Conservation (phyloP, 768 basidiomycete genomes). For the Macrolepiota albuminosa region DNA sequence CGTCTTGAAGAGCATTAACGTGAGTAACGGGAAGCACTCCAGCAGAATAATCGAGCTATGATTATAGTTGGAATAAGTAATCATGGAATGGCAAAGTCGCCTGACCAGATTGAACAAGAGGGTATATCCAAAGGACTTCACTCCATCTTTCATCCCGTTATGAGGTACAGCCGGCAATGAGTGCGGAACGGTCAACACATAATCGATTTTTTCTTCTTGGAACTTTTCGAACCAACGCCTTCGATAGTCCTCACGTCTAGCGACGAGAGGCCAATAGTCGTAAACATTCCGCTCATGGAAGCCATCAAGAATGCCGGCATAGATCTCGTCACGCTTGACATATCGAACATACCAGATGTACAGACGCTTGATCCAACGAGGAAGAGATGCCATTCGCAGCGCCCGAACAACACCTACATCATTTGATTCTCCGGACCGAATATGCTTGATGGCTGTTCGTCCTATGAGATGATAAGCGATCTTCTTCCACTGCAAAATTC, state of each 20-base stretch:
- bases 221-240: slow-evolving; percentile 37
- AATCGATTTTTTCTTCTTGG: slow-evolving; percentile 45
- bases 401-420: slow-evolving; percentile 21
- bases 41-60: slow-evolving; percentile 44
- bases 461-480: background rate
- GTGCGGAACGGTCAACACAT: slow-evolving; percentile 55
- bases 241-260: slow-evolving; percentile 40
- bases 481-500: background rate
- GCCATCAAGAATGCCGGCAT: slow-evolving; percentile 48
- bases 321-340: slow-evolving; percentile 45
- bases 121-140: slow-evolving; percentile 53
- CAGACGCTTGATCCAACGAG: slow-evolving; percentile 39
- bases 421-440: slow-evolving; percentile 12
- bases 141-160: slow-evolving; percentile 46
- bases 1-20: slow-evolving; percentile 42
- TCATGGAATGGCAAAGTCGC: background rate
- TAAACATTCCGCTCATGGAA: slow-evolving; percentile 38
- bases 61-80: background rate
- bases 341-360: slow-evolving; percentile 50
- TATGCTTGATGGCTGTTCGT: slow-evolving; percentile 7
- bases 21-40: slow-evolving; percentile 57
- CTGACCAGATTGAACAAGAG: slow-evolving; percentile 59
- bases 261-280: slow-evolving; percentile 46
- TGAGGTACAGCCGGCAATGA: slow-evolving; percentile 52
- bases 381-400: slow-evolving; percentile 37